Percentiles rank a stretch among this genome's conserved stretches.
Conservation (phyloP, 352 stramenopile species). For the Pythium aphanidermatum region DNA sequence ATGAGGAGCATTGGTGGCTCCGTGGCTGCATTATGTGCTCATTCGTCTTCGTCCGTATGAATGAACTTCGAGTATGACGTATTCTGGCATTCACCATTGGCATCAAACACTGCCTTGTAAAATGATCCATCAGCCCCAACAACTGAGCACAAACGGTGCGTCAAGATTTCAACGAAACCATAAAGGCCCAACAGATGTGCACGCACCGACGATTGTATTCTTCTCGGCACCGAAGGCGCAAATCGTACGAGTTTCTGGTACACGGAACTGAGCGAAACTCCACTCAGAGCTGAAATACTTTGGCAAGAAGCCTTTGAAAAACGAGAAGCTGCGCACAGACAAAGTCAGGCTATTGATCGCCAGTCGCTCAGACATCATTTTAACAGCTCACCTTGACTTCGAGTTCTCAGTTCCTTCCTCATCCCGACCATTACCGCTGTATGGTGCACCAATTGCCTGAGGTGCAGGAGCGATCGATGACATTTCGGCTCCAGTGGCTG, state of each 20-base stretch:
- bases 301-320: constrained; percentile 87
- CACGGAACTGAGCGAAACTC: constrained; percentile 92
- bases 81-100: constrained; percentile 84
- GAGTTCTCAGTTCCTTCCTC: constrained; percentile 85
- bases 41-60: constrained; percentile 85
- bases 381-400: constrained; percentile 61
- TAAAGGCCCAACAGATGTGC: neutral
- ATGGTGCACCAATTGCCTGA: constrained; percentile 36
- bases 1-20: neutral
- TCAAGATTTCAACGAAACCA: neutral
- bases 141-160: constrained; percentile 27
- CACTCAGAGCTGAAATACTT: constrained; percentile 94
- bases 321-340: constrained; percentile 53
- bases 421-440: constrained; percentile 37
- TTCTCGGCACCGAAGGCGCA: constrained; percentile 91
- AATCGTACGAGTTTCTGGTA: constrained; percentile 87
- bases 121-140: constrained; percentile 84
- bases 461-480: constrained; percentile 47
- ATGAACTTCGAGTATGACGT: constrained; percentile 90
- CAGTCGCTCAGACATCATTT: neutral
- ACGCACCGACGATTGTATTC: constrained; percentile 89
- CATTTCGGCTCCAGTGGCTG: constrained; percentile 46
- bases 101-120: constrained; percentile 86
- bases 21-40: constrained; percentile 11
- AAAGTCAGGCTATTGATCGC: neutral